Evolutionary conservation across 2,329 filamentous ascomycete species (phyloP), one percentile per base, ranked within the genome.

Genomic region (Alternaria metachromatica): DNA sequence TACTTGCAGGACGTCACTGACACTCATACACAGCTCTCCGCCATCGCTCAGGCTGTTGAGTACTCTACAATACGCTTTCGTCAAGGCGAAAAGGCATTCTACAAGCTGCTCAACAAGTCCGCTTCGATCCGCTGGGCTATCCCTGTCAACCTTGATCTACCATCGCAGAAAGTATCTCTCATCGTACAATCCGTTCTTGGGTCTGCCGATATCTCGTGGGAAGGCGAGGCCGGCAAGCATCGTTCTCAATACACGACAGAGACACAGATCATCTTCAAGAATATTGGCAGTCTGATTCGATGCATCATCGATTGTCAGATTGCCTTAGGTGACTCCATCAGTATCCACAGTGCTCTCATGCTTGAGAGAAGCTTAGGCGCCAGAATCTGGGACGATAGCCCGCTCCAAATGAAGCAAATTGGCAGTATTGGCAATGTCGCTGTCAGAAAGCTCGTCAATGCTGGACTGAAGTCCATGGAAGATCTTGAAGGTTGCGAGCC

Each of bases 401-500:
- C 92, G 0, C 84, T 91, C 21, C 92, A 97, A 69, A 86, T 99
- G 73, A 91, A 91, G 64, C 95, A 98, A 77, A 86, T 99, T 2
- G 88, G 92, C 0, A 87, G 89, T 3, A 87, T 98, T 64, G 96
- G 96, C 0, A 83, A 88, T 5, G 92, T 90, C 1, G 87, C 88
- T n/a, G 89, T 92, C 67, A 87, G 90, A 41, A 96, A 92, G 76
- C 85, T 98, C 46, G 86, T 88, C 4, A 85, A 86, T 43, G 89
- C 88, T n/a, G 89, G 89, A 1, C 87, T 98, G 58, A 88, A 83
- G 26, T 92, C 84, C 6, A 88, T 98, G 6, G 87, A 90, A 45
- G 86, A 88, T n/a, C 82, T 99, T 12, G 87, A 90, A 15, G 80
- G 78, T 7, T 85, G 88, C 13, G 90, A 95, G 37, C 84, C 90